Base-by-base conservation (phyloP, 805 yeast species). In the Candida gorgasii region DNA sequence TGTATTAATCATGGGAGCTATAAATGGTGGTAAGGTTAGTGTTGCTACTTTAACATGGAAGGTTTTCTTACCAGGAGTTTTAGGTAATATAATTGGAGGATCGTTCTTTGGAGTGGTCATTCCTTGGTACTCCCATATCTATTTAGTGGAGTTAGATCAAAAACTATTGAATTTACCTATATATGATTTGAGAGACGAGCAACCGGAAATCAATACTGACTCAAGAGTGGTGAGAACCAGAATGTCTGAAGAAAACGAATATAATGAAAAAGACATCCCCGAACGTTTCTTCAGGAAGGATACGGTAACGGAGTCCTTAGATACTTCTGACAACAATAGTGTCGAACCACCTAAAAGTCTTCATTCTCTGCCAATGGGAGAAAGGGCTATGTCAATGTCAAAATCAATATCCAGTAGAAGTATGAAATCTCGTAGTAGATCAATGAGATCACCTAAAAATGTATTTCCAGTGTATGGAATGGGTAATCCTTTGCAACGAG, bases 11-110 rank as follows among this genome's bases (percentile, higher is more conserved):
- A 76, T 80, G 48, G 95, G 87, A 0, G 62, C 85, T 56, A 69
- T 86, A 36, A 84, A 84, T 59, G 78, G 82, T 12, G 85, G 87
- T 1, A 16, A 19, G 5, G 65, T 82, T 7, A 67, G 83, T 0
- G 87, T 84, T 27, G 86, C 82, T 0, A 61, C 64, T 8, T 82
- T 80, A 44, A 79, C 84, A 8, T 86, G 93, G 95, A 86, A 80
- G 56, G 63, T 82, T 0, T 65, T 86, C 51, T 63, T 87, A 8
- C 87, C 95, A 0, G 88, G 82, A 0, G 72, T 81, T 0, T 51
- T 87, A 11, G 96, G 96, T 0, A 87, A 87, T 57, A 76, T 82
- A 1, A 71, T 87, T 22, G 96, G 96, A n/a, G 96, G 96, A 0
- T 57, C 75, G 0, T 67, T 78, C 22, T 87, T 87, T 58, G 82